These are phyloP conservation scores for Smallanthus sonchifolius DNA, from an alignment of 129 eudicot species.

Conservation along the genomic window DNA sequence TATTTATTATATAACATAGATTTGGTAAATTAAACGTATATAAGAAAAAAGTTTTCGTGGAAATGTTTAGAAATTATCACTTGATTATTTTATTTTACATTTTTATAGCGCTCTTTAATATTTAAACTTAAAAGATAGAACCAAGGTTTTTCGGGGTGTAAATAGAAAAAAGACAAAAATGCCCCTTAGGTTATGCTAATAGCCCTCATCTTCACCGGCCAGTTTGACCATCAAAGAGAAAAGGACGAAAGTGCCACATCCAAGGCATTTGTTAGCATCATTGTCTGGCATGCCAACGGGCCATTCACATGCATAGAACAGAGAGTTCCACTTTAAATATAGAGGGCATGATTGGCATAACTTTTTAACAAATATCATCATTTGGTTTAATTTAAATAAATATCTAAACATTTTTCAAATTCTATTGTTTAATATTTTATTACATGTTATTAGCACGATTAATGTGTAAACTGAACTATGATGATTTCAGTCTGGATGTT, in stretches of 20 bases:
- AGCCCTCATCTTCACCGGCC: conserved; percentile 2
- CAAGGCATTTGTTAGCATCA: conserved; percentile 21
- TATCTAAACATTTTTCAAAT: too few species aligned
- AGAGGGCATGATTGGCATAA: conserved; percentile 2
- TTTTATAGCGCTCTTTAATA: background rate
- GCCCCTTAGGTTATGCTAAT: conserved; percentile 1
- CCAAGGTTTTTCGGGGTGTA: conserved; percentile 4
- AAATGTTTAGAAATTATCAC: background rate
- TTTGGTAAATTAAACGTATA: background rate
- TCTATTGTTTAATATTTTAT: background rate
- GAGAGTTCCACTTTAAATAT: conserved; percentile 8
- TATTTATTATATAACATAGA: too few species aligned
- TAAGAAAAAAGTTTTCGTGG: background rate
- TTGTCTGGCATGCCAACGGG: conserved; percentile 15
- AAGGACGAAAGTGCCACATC: conserved; percentile 29
- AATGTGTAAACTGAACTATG: background rate
- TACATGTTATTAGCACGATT: background rate
- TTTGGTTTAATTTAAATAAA: background rate
- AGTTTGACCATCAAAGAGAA: conserved; percentile 16
- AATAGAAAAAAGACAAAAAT: conserved; percentile 12
- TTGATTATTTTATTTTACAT: conserved; percentile 2
- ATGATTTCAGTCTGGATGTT: conserved; percentile 74
- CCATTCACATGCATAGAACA: conserved; percentile 24
- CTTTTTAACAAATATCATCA: background rate
- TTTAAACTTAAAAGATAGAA: background rate